A percentile compares a stretch with the other conserved stretches of the same genome.
Evolutionary conservation across 2,329 filamentous ascomycete species (phyloP).

Genomic region (Coniochaeta prunicola): DNA sequence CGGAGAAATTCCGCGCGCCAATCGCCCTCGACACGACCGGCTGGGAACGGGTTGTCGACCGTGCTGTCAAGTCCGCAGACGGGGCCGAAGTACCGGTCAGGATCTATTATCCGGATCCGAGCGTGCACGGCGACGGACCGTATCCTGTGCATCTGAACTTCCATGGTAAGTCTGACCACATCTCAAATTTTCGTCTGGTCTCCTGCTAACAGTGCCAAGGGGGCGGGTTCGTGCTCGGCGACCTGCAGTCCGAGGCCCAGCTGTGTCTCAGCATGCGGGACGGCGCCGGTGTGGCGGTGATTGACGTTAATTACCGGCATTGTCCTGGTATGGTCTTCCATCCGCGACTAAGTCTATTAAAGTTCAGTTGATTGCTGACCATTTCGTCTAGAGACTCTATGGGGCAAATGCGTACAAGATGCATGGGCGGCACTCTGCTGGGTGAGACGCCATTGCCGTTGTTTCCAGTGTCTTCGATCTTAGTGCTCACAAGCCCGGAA

Average conservation of each 20-base stretch:
- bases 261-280: conserved; percentile 28
- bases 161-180: conserved; percentile 17
- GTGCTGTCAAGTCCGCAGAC: conserved; percentile 19
- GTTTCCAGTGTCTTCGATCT: no score
- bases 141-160: conserved; percentile 27
- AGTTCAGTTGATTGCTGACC: neutral
- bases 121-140: conserved; percentile 19
- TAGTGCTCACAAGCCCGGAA: no score
- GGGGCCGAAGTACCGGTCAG: conserved; percentile 19
- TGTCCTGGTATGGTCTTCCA: conserved; percentile 23
- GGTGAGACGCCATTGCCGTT: no score
- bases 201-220: conserved; percentile 13
- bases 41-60: conserved; percentile 19
- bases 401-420: conserved; percentile 28
- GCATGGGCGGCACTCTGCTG: conserved; percentile 27
- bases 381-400: conserved; percentile 18
- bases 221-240: conserved; percentile 29
- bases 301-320: conserved; percentile 32
- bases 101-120: conserved; percentile 24
- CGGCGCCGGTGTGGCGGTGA: conserved; percentile 24
- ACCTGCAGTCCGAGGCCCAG: conserved; percentile 22
- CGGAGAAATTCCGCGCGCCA: conserved; percentile 16
- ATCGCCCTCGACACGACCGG: conserved; percentile 20
- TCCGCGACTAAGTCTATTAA: neutral
- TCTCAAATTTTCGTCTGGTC: neutral